phyloP scores from a whole-genome alignment of 2,329 filamentous ascomycete species.

The Cryphonectria carpinicola region DNA sequence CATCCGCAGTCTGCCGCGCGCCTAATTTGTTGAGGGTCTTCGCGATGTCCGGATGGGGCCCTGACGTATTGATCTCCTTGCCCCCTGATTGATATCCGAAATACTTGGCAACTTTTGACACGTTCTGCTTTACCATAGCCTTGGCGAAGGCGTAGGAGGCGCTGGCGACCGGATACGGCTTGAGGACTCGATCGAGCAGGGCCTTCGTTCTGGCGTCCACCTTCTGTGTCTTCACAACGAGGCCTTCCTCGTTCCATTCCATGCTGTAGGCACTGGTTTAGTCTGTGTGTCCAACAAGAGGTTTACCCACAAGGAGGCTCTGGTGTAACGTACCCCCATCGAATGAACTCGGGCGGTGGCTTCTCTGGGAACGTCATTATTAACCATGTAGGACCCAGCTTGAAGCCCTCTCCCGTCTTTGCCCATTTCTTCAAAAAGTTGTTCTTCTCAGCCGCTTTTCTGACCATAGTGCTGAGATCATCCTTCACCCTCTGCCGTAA shows the following conservation, averaged over 20 bases:
- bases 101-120: conserved; percentile 46
- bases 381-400: conserved; percentile 59
- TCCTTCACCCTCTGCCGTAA: conserved; percentile 53
- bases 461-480: conserved; percentile 49
- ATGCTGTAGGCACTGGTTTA: conserved; percentile 45
- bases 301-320: background rate
- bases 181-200: conserved; percentile 53
- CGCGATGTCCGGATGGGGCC: conserved; percentile 37
- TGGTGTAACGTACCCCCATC: conserved; percentile 56
- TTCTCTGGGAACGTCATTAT: conserved; percentile 62
- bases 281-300: conserved; percentile 8
- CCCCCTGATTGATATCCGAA: conserved; percentile 47
- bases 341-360: conserved; percentile 63
- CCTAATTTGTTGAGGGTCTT: conserved; percentile 37
- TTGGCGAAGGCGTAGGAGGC: conserved; percentile 57
- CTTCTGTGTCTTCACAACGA: conserved; percentile 51
- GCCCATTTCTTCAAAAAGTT: conserved; percentile 43
- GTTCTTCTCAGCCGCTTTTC: conserved; percentile 47
- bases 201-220: conserved; percentile 54
- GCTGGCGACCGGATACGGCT: conserved; percentile 55
- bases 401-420: conserved; percentile 52
- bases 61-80: conserved; percentile 21
- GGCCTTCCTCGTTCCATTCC: conserved; percentile 51
- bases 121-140: conserved; percentile 51
- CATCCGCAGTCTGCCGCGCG: conserved; percentile 25